Evolutionary conservation across 1,284 basidiomycete species (phyloP).

Genomic region (Cryptococcus hybrid): DNA sequence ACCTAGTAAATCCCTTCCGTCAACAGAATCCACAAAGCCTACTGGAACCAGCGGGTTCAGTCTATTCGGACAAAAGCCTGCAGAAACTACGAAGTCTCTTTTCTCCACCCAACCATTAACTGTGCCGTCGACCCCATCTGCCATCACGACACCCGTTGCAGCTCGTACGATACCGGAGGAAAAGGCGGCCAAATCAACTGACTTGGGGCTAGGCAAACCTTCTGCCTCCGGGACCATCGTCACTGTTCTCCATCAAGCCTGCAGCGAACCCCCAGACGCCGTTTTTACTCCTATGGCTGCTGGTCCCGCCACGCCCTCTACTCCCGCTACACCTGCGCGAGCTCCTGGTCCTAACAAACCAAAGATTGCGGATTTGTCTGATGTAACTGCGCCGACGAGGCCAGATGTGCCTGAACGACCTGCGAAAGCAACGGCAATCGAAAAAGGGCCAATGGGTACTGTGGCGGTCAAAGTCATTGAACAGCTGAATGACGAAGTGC

Average conservation of each 20-base stretch:
- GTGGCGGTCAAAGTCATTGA: constrained; percentile 43
- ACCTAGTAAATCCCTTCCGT: neutral
- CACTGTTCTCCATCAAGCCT: neutral
- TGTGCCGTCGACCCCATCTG: no score
- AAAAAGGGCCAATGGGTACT: constrained; percentile 25
- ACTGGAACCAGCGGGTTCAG: neutral
- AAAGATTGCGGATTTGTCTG: neutral
- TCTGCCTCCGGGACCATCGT: neutral
- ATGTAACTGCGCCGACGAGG: neutral
- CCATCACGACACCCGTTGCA: no score
- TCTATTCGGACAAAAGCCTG: constrained; percentile 4
- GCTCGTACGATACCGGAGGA: no score
- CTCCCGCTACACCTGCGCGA: constrained; percentile 2
- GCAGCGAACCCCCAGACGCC: constrained; percentile 4
- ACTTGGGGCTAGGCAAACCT: neutral
- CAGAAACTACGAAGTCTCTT: neutral
- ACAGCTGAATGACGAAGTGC: constrained; percentile 45
- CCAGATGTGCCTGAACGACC: neutral
- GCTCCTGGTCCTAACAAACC: neutral
- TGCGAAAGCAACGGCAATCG: neutral
- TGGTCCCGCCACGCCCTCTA: constrained; percentile 19
- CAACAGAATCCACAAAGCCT: neutral
- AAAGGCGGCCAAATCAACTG: no score
- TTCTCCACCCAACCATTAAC: no score
- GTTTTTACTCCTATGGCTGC: constrained; percentile 7